Conservation (phyloP, 2,329 filamentous ascomycete genomes). For the Colletotrichum brevisporum region DNA sequence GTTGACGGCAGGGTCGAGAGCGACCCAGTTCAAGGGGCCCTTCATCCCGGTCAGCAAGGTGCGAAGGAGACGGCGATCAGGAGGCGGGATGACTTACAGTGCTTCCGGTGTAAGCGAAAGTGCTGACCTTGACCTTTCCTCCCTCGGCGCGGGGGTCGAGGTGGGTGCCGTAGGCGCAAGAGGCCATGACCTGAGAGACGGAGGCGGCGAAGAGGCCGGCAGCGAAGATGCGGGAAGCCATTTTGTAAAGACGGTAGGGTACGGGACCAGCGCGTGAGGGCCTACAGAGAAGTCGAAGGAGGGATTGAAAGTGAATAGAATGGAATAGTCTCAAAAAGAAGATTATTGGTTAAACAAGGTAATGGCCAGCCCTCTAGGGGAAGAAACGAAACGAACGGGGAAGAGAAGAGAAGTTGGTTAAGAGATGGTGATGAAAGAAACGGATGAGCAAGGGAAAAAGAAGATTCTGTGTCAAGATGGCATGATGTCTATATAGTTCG, state of each 20-base stretch:
- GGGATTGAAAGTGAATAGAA: slow-evolving; percentile 14
- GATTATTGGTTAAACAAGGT: slow-evolving; percentile 35
- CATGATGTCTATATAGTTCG: slow-evolving; percentile 35
- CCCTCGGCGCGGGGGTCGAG: slow-evolving; percentile 50
- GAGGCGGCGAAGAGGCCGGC: slow-evolving; percentile 37
- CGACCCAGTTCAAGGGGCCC: slow-evolving; percentile 64
- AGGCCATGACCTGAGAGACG: slow-evolving; percentile 46
- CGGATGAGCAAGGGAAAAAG: slow-evolving; percentile 26
- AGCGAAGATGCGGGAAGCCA: slow-evolving; percentile 38
- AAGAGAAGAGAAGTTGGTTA: slow-evolving; percentile 22
- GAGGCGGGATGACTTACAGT: slow-evolving; percentile 46
- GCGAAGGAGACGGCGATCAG: background rate
- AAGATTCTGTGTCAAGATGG: slow-evolving; percentile 32
- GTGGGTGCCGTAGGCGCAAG: slow-evolving; percentile 57
- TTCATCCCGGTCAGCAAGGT: slow-evolving; percentile 26
- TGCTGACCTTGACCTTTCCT: slow-evolving; percentile 50
- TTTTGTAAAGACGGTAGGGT: slow-evolving; percentile 33
- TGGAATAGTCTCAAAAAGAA: slow-evolving; percentile 20
- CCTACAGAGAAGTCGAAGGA: slow-evolving; percentile 29
- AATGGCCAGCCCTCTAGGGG: slow-evolving; percentile 38
- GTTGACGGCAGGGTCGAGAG: slow-evolving; percentile 54
- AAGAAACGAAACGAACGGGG: slow-evolving; percentile 39
- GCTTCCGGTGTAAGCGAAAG: slow-evolving; percentile 54
- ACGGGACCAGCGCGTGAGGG: slow-evolving; percentile 34
- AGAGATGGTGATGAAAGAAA: slow-evolving; percentile 30